Percentiles rank a stretch among this genome's conserved stretches.
phyloP scores from a whole-genome alignment of 2,329 filamentous ascomycete species.

The Xylaria sp. region DNA sequence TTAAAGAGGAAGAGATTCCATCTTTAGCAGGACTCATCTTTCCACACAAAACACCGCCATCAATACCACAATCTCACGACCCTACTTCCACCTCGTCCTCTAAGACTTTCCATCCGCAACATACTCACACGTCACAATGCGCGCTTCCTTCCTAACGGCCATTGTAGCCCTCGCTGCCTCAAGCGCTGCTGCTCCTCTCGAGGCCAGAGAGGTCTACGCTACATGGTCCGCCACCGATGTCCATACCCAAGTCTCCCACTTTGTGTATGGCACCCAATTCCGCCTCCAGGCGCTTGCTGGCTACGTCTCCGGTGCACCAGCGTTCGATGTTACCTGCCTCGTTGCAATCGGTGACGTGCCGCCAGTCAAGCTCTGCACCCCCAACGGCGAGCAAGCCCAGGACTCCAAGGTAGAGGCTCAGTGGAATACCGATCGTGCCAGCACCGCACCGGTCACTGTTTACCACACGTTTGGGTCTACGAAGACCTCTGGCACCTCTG shows the following conservation, averaged over 20 bases:
- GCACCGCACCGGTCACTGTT: neutral
- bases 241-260: neutral
- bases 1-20: neutral
- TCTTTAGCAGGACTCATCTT: neutral
- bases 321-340: slow-evolving; percentile 1
- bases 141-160: neutral
- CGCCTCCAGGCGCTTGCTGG: neutral
- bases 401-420: slow-evolving; percentile 9
- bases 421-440: neutral
- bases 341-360: neutral
- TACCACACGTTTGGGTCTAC: slow-evolving; percentile 6
- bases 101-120: neutral
- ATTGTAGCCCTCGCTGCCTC: slow-evolving; percentile 4
- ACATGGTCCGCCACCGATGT: slow-evolving; percentile 8
- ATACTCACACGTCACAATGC: slow-evolving; percentile 6
- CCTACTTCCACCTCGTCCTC: neutral
- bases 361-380: neutral
- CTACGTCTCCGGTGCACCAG: slow-evolving; percentile 7
- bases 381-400: neutral
- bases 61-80: neutral
- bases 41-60: neutral
- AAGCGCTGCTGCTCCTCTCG: neutral
- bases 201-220: neutral
- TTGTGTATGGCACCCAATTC: neutral
- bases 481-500: neutral